A percentile compares a stretch with the other conserved stretches of the same genome.
phyloP scores from a whole-genome alignment of 805 yeast genomes.

The Lipomyces sp. region DNA sequence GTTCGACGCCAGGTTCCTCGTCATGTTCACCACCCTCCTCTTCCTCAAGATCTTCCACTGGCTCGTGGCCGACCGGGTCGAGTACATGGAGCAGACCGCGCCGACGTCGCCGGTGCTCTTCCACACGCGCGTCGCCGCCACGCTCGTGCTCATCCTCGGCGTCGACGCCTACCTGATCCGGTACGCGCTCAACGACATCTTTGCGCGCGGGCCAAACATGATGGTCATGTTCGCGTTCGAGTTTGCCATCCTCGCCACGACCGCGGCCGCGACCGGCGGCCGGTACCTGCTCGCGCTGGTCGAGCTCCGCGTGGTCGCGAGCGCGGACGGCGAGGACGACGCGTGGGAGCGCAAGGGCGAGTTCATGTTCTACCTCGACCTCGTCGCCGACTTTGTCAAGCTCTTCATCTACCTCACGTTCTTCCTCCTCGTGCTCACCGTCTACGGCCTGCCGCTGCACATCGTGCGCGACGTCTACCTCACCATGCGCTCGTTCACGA shows the following conservation, averaged over 20 bases:
- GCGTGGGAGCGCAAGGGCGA: constrained; percentile 70
- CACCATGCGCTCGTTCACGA: constrained; percentile 36
- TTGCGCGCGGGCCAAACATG: constrained; percentile 35
- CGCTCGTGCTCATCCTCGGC: constrained; percentile 45
- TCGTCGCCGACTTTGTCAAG: constrained; percentile 41
- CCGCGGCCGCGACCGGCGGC: constrained; percentile 46
- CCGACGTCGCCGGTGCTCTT: constrained; percentile 38
- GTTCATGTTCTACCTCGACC: constrained; percentile 56
- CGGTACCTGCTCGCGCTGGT: constrained; percentile 51
- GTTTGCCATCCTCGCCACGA: constrained; percentile 61
- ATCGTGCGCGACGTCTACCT: constrained; percentile 50
- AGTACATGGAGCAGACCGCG: constrained; percentile 42
- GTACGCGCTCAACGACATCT: constrained; percentile 44
- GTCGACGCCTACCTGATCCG: constrained; percentile 54
- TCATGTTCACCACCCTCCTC: constrained; percentile 44
- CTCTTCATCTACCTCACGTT: constrained; percentile 47
- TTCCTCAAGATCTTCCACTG: constrained; percentile 72
- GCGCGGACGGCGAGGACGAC: constrained; percentile 51
- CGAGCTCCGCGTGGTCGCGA: constrained; percentile 52
- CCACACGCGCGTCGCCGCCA: constrained; percentile 45
- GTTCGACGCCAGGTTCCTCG: constrained; percentile 46
- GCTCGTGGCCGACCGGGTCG: constrained; percentile 57
- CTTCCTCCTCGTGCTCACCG: constrained; percentile 46
- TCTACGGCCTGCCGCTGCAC: constrained; percentile 47
- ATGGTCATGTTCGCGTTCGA: constrained; percentile 73